Base-by-base conservation (phyloP, 345 rosid genomes). In the Chamaenerion angustifolium region DNA sequence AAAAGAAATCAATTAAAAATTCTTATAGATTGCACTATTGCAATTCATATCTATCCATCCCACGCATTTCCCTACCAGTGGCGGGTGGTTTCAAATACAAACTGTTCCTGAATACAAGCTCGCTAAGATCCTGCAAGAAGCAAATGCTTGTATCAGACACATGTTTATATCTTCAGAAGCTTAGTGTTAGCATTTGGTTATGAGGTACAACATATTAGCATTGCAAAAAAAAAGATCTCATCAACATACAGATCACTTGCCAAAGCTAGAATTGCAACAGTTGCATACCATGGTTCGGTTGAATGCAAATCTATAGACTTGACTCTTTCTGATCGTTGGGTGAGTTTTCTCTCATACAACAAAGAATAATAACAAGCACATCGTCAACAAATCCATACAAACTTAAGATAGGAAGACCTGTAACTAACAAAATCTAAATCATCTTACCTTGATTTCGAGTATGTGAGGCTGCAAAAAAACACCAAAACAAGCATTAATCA, bases 61-160 rank as follows among this genome's bases (percentile, higher is more conserved):
- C 35, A n/a, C 19, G 3, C 41, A 49, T 11, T 49, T n/a, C 16
- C 12, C 31, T 74, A 93, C 98, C 95, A 84, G 99, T 41, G 96
- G 74, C 72, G 71, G 80, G 71, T 75, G 71, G 80, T 75, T 55
- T n/a, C n/a, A n/a, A n/a, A n/a, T n/a, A n/a, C n/a, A n/a, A n/a
- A n/a, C n/a, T n/a, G n/a, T n/a, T n/a, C 80, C 80, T 3, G 80
- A 71, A 47, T 75, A 75, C 60, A 75, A 42, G 59, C 76, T 75
- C 56, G 67, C 67, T 41, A 75, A 57, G 49, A 75, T 71, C 80
- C 80, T 75, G 76, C 56, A 66, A 23, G 27, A 23, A 23, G 5
- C 27, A 5, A 23, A 23, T 23, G 5, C 2, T 23, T 5, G 27
- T 5, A 23, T 23, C 27, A 23, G 27, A 2, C 2, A 23, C 5